Evolutionary conservation across 495 filamentous ascomycete genomes (phyloP), one percentile per base, ranked within the genome.

Genomic region (Talaromyces stipitatus): DNA sequence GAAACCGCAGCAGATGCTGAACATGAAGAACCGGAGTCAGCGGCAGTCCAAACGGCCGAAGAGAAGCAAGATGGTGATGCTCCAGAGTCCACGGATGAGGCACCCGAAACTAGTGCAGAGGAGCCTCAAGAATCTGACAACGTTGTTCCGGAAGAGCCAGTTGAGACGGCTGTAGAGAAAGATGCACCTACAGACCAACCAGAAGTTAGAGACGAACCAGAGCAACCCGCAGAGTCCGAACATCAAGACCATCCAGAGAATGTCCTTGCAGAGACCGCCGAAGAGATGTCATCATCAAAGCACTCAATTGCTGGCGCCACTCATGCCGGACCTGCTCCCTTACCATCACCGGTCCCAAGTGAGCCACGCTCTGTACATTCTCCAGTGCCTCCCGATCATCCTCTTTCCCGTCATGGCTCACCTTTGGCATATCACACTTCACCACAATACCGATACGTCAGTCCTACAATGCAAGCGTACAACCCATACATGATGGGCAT

Each of bases 401-500:
- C 10, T 62, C 66, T 38, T 26, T 58, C 56, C 5, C 47, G 47
- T 11, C 50, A 64, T 27, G 54, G 52, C 51, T 58, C 56, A 5
- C 56, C 56, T 41, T n/a, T 60, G n/a, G 58, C 27, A 14, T 50
- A 45, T 27, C 50, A 58, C 16, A 28, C 56, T 7, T 52, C 56
- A 24, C 56, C 56, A 18, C 24, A 22, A 74, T 73, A 63, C 60
- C 70, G 71, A 33, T 66, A 74, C 24, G 69, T 71, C 50, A 69
- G 66, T 30, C 62, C 64, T 24, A 23, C 32, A 6, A 55, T 55
- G 54, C 54, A 55, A 28, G 23, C 54, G 10, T 71, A 75, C 60
- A 68, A 66, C 43, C 70, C 75, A 24, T 72, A 72, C 6, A 58
- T 60, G 59, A 72, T 75, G 67, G 73, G 72, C 26, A 71, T 72